Evolutionary conservation across 805 yeast species (phyloP).

Genomic region (Ogataea minuta): DNA sequence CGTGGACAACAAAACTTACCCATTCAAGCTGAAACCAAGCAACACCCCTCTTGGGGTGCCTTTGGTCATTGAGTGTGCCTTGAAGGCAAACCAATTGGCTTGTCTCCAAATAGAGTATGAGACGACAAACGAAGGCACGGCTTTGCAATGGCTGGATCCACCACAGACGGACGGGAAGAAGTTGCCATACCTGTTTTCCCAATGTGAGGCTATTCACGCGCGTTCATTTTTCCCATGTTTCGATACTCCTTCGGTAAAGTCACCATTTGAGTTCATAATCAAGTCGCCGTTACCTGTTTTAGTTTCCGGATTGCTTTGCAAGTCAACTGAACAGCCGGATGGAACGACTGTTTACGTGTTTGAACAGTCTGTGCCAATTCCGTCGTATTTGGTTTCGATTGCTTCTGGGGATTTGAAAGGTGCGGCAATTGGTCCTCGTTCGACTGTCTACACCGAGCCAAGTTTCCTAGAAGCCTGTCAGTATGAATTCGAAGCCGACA

Average conservation of each 20-base stretch:
- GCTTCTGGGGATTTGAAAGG: constrained; percentile 77
- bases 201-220: constrained; percentile 90
- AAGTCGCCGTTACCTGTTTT: constrained; percentile 67
- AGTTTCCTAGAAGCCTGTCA: constrained; percentile 62
- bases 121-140: constrained; percentile 77
- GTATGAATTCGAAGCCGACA: constrained; percentile 77
- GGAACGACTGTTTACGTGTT: constrained; percentile 42
- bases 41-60: constrained; percentile 61
- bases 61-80: constrained; percentile 36
- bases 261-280: constrained; percentile 57
- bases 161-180: constrained; percentile 71
- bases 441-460: constrained; percentile 80
- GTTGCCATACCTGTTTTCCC: constrained; percentile 76
- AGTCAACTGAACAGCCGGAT: constrained; percentile 33
- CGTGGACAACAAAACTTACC: constrained; percentile 40
- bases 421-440: constrained; percentile 80
- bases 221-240: constrained; percentile 85
- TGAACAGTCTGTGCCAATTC: constrained; percentile 78
- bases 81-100: constrained; percentile 15
- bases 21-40: constrained; percentile 39
- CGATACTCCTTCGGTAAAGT: constrained; percentile 84
- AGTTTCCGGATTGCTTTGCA: constrained; percentile 54
- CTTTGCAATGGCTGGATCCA: constrained; percentile 80
- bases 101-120: constrained; percentile 48
- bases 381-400: constrained; percentile 78